These are phyloP conservation scores for Nothophaeocryptopus gaeumannii DNA, from an alignment of 2,329 filamentous ascomycete genomes.

Conservation along the genomic window DNA sequence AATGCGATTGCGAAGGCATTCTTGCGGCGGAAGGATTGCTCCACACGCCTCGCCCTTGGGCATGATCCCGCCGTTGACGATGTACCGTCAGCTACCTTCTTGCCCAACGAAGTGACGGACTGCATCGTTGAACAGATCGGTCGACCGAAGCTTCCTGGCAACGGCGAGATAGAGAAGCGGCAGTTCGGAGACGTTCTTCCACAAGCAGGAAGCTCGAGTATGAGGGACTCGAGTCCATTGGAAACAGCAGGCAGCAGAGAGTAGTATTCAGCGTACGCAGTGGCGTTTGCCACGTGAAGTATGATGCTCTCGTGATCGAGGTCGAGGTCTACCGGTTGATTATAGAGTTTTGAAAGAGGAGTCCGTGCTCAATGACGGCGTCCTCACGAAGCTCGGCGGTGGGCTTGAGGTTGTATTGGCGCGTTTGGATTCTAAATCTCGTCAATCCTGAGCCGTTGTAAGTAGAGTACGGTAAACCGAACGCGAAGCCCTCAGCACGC, in stretches of 20 bases:
- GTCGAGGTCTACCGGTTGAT: not conserved
- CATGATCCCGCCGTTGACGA: not conserved
- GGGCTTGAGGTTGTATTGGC: no score
- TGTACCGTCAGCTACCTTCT: not conserved
- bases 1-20: not conserved
- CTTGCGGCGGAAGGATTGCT: not conserved
- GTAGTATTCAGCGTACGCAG: not conserved
- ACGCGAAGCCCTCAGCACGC: no score
- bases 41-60: not conserved
- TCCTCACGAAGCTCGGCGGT: no score
- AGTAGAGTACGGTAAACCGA: no score
- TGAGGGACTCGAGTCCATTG: not conserved
- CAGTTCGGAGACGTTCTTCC: not conserved
- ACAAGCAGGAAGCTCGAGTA: not conserved
- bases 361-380: not conserved
- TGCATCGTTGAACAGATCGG: not conserved
- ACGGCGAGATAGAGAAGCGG: not conserved
- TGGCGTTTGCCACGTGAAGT: not conserved
- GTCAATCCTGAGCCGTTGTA: no score
- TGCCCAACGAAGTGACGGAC: slow-evolving; percentile 2
- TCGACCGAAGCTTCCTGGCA: not conserved
- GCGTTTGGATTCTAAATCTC: no score
- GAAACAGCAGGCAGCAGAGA: not conserved
- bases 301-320: not conserved
- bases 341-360: not conserved